Percentiles rank a stretch among this genome's conserved stretches.
phyloP scores from a whole-genome alignment of 2,329 filamentous ascomycete genomes.

The Penicillium sp. region DNA sequence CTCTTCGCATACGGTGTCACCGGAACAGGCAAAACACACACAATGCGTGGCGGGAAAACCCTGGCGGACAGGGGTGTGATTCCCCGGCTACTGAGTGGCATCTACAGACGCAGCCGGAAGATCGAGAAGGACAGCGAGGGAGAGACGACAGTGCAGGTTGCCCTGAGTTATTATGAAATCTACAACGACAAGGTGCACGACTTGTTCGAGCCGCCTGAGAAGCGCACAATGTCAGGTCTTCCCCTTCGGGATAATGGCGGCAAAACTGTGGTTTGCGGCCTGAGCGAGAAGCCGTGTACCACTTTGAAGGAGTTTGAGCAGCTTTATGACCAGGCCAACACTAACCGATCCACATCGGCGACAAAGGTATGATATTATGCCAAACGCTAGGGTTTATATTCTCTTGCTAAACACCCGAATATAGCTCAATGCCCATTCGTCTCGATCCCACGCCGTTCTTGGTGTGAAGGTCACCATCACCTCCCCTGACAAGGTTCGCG shows the following conservation, averaged over 20 bases:
- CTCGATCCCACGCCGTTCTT: slow-evolving; percentile 83
- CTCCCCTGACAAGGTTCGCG: slow-evolving; percentile 63
- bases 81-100: slow-evolving; percentile 75
- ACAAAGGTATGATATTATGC: slow-evolving; percentile 60
- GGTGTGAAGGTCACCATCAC: slow-evolving; percentile 83
- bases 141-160: slow-evolving; percentile 67
- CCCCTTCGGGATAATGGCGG: slow-evolving; percentile 82
- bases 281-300: slow-evolving; percentile 78
- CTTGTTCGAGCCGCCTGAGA: slow-evolving; percentile 82
- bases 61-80: slow-evolving; percentile 85
- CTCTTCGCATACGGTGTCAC: slow-evolving; percentile 93
- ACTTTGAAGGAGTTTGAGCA: slow-evolving; percentile 87
- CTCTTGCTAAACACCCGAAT: slow-evolving; percentile 18
- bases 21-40: slow-evolving; percentile 92
- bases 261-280: slow-evolving; percentile 80
- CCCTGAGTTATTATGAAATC: slow-evolving; percentile 91
- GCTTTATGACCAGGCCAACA: slow-evolving; percentile 87
- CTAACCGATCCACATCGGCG: slow-evolving; percentile 81
- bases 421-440: slow-evolving; percentile 82
- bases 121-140: slow-evolving; percentile 74
- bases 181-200: slow-evolving; percentile 97
- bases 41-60: slow-evolving; percentile 87
- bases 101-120: slow-evolving; percentile 83
- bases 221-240: slow-evolving; percentile 75
- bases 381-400: slow-evolving; percentile 3